These are phyloP conservation scores for Clonostachys solani DNA, from an alignment of 2,329 filamentous ascomycete species.

Conservation along the genomic window DNA sequence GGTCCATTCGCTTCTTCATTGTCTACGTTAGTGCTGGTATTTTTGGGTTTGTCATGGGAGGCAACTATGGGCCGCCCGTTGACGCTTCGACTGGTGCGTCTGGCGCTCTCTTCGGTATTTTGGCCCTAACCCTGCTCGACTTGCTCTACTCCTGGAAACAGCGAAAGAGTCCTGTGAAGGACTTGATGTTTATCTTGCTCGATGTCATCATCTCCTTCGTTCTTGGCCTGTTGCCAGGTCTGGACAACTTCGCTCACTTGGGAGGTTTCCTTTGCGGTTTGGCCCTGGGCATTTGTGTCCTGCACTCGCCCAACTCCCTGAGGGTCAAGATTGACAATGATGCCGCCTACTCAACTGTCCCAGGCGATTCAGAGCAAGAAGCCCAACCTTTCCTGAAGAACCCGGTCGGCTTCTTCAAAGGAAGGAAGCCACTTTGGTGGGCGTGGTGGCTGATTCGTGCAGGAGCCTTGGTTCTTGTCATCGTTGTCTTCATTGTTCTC, in stretches of 20 bases:
- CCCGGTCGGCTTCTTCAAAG: conserved; percentile 80
- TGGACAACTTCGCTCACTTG: conserved; percentile 98
- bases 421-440: conserved; percentile 93
- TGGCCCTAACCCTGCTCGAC: conserved; percentile 84
- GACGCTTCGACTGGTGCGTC: conserved; percentile 87
- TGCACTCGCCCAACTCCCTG: conserved; percentile 82
- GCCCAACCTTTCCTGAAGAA: conserved; percentile 54
- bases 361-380: conserved; percentile 39
- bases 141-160: conserved; percentile 90
- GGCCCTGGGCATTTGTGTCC: conserved; percentile 76
- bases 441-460: conserved; percentile 89
- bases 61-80: conserved; percentile 81
- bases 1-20: conserved; percentile 79
- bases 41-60: conserved; percentile 92
- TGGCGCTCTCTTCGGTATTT: conserved; percentile 84
- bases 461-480: conserved; percentile 71
- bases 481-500: conserved; percentile 82
- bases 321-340: conserved; percentile 69
- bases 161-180: conserved; percentile 70
- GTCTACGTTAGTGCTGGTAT: conserved; percentile 91
- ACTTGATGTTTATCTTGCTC: conserved; percentile 81
- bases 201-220: conserved; percentile 90
- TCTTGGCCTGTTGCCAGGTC: conserved; percentile 81
- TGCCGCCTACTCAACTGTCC: conserved; percentile 63
- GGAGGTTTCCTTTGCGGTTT: conserved; percentile 93